Conservation (phyloP, 2,329 filamentous ascomycete species). For the Rhynchosporium graminicola region DNA sequence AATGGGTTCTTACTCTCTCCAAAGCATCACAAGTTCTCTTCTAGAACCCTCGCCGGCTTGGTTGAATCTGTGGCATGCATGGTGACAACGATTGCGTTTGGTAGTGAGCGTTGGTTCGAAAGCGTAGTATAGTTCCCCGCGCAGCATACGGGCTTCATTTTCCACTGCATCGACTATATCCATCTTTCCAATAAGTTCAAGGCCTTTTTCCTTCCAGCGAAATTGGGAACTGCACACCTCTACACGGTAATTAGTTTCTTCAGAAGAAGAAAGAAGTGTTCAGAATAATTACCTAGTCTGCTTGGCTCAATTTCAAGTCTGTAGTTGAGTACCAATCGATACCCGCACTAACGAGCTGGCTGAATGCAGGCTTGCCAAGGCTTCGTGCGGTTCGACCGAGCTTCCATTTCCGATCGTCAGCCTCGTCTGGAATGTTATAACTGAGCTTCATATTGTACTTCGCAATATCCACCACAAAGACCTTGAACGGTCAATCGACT, state of each 20-base stretch:
- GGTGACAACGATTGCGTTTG: conserved; percentile 61
- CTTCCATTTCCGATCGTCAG: conserved; percentile 8
- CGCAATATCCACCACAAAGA: conserved; percentile 8
- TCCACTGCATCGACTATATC: conserved; percentile 45
- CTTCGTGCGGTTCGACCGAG: conserved; percentile 6
- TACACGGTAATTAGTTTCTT: no score
- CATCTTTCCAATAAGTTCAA: conserved; percentile 19
- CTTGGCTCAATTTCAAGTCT: background rate
- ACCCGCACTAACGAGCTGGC: background rate
- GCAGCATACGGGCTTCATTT: conserved; percentile 58
- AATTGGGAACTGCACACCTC: no score
- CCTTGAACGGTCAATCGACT: background rate
- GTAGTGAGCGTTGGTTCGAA: conserved; percentile 69
- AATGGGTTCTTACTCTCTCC: conserved; percentile 61
- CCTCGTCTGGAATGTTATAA: conserved; percentile 8
- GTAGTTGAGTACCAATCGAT: background rate
- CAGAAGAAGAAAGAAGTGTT: background rate
- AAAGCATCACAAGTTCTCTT: conserved; percentile 65
- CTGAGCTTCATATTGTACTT: background rate
- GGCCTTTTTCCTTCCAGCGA: no score
- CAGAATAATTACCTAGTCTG: background rate
- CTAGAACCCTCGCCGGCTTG: conserved; percentile 59
- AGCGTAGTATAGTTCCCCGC: conserved; percentile 68
- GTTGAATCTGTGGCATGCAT: conserved; percentile 66
- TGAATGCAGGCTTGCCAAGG: background rate